phyloP scores from a whole-genome alignment of 2,329 filamentous ascomycete genomes.

The Cercospora sp. region DNA sequence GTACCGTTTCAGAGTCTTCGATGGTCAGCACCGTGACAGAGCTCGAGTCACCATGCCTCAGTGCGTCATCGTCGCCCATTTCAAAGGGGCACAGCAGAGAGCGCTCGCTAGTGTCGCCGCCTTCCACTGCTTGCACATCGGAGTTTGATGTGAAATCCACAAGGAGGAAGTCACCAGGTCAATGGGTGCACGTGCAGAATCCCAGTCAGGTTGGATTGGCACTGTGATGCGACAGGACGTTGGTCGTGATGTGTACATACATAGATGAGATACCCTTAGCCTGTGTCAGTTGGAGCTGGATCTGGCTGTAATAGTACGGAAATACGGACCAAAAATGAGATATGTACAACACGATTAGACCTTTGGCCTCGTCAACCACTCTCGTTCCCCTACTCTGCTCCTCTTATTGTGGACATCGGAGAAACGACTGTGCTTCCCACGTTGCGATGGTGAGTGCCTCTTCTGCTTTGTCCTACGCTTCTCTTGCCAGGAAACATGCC shows the following conservation, averaged over 20 bases:
- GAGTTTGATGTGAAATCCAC: conserved; percentile 14
- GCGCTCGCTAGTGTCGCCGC: conserved; percentile 22
- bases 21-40: conserved; percentile 28
- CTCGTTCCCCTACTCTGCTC: too few species aligned
- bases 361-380: neutral
- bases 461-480: too few species aligned
- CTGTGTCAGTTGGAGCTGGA: neutral
- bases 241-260: conserved; percentile 11
- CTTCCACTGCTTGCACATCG: conserved; percentile 21
- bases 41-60: conserved; percentile 28
- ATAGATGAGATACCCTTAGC: conserved; percentile 20
- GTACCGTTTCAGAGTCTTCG: conserved; percentile 27
- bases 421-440: too few species aligned
- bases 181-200: conserved; percentile 11
- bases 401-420: too few species aligned
- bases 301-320: conserved; percentile 4
- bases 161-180: conserved; percentile 10
- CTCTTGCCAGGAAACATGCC: too few species aligned
- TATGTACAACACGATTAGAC: neutral
- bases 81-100: conserved; percentile 33
- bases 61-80: conserved; percentile 26
- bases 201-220: conserved; percentile 25
- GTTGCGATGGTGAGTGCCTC: too few species aligned
- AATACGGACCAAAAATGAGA: neutral
- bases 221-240: conserved; percentile 13